Evolutionary conservation across 2,329 filamentous ascomycete genomes (phyloP).

Genomic region (Meredithiella fracta): DNA sequence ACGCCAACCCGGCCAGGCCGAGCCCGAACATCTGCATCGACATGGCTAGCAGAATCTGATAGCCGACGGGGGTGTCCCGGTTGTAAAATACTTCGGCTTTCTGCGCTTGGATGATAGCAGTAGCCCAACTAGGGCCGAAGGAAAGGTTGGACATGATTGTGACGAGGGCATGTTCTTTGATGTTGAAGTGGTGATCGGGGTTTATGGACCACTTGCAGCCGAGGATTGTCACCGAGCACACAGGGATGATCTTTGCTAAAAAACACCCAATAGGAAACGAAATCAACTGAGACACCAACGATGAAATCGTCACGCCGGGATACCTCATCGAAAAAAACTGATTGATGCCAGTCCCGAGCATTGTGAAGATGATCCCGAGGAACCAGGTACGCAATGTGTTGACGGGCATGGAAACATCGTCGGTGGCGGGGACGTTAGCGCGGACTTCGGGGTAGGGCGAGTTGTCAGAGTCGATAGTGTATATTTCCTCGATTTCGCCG

Average conservation of each 20-base stretch:
- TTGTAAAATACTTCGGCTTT: constrained; percentile 34
- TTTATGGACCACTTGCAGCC: constrained; percentile 22
- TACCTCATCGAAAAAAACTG: constrained; percentile 34
- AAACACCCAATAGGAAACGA: constrained; percentile 29
- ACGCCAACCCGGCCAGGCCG: constrained; percentile 36
- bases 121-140: constrained; percentile 22
- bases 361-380: constrained; percentile 40
- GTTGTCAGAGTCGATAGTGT: constrained; percentile 24
- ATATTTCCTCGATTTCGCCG: constrained; percentile 4
- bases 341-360: constrained; percentile 39
- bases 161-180: constrained; percentile 34
- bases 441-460: constrained; percentile 37
- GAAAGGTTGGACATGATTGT: constrained; percentile 27
- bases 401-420: constrained; percentile 33
- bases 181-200: constrained; percentile 26
- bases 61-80: constrained; percentile 37
- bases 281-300: constrained; percentile 40
- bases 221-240: constrained; percentile 19
- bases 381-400: constrained; percentile 44
- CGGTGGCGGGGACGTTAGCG: constrained; percentile 22
- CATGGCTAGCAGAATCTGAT: constrained; percentile 36
- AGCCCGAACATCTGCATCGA: constrained; percentile 41
- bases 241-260: constrained; percentile 21
- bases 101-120: constrained; percentile 31
- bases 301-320: constrained; percentile 33